phyloP scores from a whole-genome alignment of 176 grass and related monocot genomes.

The Urochloa ruziziensis region DNA sequence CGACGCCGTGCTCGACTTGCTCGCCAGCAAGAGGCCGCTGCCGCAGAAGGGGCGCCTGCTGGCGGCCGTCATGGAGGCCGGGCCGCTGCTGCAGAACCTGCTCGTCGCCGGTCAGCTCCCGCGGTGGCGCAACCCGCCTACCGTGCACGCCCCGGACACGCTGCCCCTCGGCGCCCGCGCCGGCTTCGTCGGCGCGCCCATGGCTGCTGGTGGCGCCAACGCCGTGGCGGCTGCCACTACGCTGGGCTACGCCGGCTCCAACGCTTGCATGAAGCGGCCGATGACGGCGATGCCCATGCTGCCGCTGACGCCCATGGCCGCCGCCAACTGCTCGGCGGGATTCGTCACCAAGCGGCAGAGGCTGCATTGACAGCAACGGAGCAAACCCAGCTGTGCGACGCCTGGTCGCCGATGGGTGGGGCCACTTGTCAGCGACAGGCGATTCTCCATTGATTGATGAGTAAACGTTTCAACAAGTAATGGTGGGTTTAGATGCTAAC shows the following conservation, averaged over 20 bases:
- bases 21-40: conserved; percentile 52
- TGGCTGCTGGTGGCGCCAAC: background rate
- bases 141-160: conserved; percentile 53
- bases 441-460: background rate
- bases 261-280: conserved; percentile 40
- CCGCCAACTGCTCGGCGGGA: conserved; percentile 20
- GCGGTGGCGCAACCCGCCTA: conserved; percentile 78
- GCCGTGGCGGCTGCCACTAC: background rate
- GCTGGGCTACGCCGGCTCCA: conserved; percentile 3
- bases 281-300: conserved; percentile 8
- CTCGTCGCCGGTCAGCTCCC: conserved; percentile 78
- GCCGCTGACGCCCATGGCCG: conserved; percentile 8
- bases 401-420: background rate
- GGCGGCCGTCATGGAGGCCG: conserved; percentile 73
- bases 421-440: background rate
- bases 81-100: conserved; percentile 69
- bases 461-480: background rate
- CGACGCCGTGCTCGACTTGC: conserved; percentile 24
- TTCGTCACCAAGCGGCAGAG: conserved; percentile 46
- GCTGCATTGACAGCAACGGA: conserved; percentile 41
- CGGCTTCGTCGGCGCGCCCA: background rate
- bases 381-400: background rate
- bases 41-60: conserved; percentile 64
- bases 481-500: conserved; percentile 34
- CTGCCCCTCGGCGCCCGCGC: conserved; percentile 21